Percentiles rank a stretch among this genome's conserved stretches.
Evolutionary conservation across 2,329 filamentous ascomycete species (phyloP).

Genomic region (Xylariomycetidae sp.): DNA sequence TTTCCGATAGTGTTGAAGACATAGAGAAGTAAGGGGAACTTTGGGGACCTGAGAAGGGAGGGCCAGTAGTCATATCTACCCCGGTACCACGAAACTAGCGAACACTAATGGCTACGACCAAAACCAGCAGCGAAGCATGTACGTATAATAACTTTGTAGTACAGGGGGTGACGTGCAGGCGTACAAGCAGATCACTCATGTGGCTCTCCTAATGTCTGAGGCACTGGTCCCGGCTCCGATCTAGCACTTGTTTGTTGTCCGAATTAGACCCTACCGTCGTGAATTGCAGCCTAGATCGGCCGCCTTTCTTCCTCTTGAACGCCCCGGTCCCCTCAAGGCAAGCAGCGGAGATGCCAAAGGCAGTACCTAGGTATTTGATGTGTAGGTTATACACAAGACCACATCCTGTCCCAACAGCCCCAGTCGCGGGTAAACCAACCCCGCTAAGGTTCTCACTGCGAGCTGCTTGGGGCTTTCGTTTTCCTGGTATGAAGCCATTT

Average conservation of each 20-base stretch:
- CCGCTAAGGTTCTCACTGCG: too few species aligned
- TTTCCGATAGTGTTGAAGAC: slow-evolving; percentile 4
- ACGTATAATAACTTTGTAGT: slow-evolving; percentile 22
- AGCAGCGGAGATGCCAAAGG: too few species aligned
- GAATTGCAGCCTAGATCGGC: too few species aligned
- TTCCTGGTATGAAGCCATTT: too few species aligned
- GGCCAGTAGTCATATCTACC: slow-evolving; percentile 13
- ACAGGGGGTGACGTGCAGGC: slow-evolving; percentile 22
- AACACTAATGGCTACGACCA: slow-evolving; percentile 13
- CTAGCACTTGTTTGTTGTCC: slow-evolving; percentile 11
- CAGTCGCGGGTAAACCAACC: too few species aligned
- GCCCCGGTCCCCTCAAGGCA: too few species aligned
- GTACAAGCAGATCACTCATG: slow-evolving; percentile 26
- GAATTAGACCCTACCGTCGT: too few species aligned
- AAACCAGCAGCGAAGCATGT: slow-evolving; percentile 16
- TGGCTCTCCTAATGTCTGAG: slow-evolving; percentile 25
- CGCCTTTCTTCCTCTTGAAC: too few species aligned
- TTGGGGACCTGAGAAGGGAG: slow-evolving; percentile 16
- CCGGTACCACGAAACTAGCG: neutral
- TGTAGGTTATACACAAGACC: too few species aligned
- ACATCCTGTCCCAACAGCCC: too few species aligned
- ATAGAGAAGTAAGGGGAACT: slow-evolving; percentile 11
- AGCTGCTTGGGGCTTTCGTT: too few species aligned
- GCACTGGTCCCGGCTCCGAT: slow-evolving; percentile 5
- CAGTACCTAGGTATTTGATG: too few species aligned